phyloP scores from a whole-genome alignment of 176 grass and related monocot species.

The Oryza glaberrima region DNA sequence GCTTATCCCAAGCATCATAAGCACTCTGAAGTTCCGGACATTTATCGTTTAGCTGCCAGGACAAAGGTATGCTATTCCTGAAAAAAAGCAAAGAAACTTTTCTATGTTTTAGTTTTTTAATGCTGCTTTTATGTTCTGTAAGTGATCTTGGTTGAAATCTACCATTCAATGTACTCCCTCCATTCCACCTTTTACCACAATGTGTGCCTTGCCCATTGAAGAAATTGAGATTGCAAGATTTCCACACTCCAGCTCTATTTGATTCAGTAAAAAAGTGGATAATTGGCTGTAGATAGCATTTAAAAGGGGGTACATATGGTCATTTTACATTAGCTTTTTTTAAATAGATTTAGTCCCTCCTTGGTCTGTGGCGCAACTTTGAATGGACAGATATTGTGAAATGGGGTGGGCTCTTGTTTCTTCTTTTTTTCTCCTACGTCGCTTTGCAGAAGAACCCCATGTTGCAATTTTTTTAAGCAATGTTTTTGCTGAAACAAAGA shows the following conservation, averaged over 20 bases:
- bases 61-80: conserved; percentile 65
- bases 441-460: conserved; percentile 1
- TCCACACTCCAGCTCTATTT: not conserved
- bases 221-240: not conserved
- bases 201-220: not conserved
- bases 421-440: conserved; percentile 21
- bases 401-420: not conserved
- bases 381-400: too few relatives aligned
- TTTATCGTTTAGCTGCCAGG: conserved; percentile 74
- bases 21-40: conserved; percentile 84
- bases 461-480: not conserved
- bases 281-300: not conserved
- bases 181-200: not conserved
- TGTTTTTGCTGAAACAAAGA: conserved; percentile 13
- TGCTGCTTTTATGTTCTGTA: conserved; percentile 7
- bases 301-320: not conserved
- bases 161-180: not conserved
- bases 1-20: conserved; percentile 88
- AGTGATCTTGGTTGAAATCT: not conserved
- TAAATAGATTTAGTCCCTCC: too few relatives aligned
- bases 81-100: conserved; percentile 14
- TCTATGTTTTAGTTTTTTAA: not conserved
- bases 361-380: too few relatives aligned
- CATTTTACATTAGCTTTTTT: not conserved
- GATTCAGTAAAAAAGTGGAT: not conserved